Evolutionary conservation across 2,329 filamentous ascomycete genomes (phyloP), one percentile per base, ranked within the genome.

Genomic region (Exophiala alcalophila): DNA sequence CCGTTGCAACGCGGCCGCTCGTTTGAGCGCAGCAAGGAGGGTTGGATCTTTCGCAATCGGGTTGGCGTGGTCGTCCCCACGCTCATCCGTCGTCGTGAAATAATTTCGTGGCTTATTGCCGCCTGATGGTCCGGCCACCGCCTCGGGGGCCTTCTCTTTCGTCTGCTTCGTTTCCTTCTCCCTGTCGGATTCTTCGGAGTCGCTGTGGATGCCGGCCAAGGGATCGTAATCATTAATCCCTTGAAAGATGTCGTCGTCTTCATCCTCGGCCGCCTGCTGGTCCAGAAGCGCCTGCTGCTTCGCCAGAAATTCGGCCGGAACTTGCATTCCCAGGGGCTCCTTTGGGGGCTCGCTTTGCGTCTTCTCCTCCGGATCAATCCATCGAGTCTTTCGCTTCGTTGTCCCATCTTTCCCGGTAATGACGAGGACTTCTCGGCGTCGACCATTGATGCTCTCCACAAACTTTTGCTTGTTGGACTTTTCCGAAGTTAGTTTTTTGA

Each of bases 11-110:
- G 79, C 71, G 12, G 85, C 84, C 7, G 91, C 91, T 63, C 89
- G 89, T 65, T 89, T 87, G 57, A 98, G 76, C 0, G 88, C 88
- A 3, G 87, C 88, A 52, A 89, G 74, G 50, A 95, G 83, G 2
- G 84, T 79, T 2, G 88, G 84, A 57, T 96, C 88, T 18, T 53
- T 49, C 25, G 36, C 30, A 23, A 49, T 51, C 5, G 68, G 65
- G 33, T 69, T 67, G 18, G 58, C 54, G 5, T 61, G 55, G 16
- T 60, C 58, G 7, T 59, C 50, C 12, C 47, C 62, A 50, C 78
- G 70, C 30, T 77, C 71, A 1, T 76, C 76, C 18, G 55, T 62
- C 3, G 63, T 60, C 7, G 61, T 57, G 40, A 72, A 69, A 58
- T 73, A 71, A 53, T 73, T 70, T 74, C 78, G 62, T 47, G 64